Conservation (phyloP, 139 green algal genomes). For the Zygnema cylindricum region DNA sequence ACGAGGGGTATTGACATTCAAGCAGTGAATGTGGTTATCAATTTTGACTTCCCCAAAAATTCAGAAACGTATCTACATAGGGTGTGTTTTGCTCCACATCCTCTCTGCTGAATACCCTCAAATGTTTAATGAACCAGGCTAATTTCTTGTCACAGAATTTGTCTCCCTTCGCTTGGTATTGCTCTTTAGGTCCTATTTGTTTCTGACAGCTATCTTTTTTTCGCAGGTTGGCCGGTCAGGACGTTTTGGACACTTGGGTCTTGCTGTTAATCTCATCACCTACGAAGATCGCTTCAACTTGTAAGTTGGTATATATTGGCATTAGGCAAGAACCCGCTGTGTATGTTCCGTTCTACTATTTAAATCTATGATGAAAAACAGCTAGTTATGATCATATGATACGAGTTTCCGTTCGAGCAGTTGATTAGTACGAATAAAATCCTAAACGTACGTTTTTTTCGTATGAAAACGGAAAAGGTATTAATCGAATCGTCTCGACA, state of each 20-base stretch:
- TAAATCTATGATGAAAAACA: background rate
- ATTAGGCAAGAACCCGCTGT: background rate
- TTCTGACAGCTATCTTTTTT: constrained; percentile 29
- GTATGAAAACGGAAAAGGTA: no score
- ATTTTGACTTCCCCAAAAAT: constrained; percentile 99
- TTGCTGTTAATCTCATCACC: constrained; percentile 98
- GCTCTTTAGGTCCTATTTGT: no score
- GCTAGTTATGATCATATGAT: constrained; percentile 9
- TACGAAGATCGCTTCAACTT: constrained; percentile 98
- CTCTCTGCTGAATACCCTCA: background rate
- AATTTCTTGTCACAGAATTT: no score
- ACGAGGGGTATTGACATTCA: constrained; percentile 98
- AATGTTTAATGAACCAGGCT: no score
- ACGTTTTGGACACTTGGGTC: constrained; percentile 97
- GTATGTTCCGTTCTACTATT: background rate
- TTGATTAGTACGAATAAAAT: no score
- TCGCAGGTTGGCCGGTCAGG: constrained; percentile 87
- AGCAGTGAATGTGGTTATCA: constrained; percentile 99
- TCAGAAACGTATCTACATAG: constrained; percentile 98
- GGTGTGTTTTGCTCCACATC: constrained; percentile 59
- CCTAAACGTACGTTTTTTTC: no score
- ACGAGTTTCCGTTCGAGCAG: no score
- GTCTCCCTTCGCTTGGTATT: no score
- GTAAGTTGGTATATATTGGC: constrained; percentile 63
- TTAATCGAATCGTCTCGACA: no score